A percentile compares a stretch with the other conserved stretches of the same genome.
Evolutionary conservation across 495 filamentous ascomycete genomes (phyloP).

Genomic region (Penicillium maclennaniae): DNA sequence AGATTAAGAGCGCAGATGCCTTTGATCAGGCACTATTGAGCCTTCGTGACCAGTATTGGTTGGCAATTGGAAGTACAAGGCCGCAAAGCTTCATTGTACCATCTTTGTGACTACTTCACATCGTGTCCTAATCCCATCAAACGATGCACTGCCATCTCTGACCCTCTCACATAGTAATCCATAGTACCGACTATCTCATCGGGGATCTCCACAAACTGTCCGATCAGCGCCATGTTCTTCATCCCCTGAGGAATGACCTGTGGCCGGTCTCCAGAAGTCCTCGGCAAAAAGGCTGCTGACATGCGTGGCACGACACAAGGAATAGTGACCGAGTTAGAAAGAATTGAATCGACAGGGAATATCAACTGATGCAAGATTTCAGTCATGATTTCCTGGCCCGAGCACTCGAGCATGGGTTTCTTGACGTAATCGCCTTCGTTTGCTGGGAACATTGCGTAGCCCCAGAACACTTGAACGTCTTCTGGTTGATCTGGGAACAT

Average conservation of each 20-base stretch:
- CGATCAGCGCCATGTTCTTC: constrained; percentile 38
- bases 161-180: constrained; percentile 42
- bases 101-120: too few species aligned
- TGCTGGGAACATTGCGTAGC: constrained; percentile 36
- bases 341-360: constrained; percentile 17
- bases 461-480: constrained; percentile 34
- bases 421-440: constrained; percentile 30
- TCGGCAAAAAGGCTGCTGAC: constrained; percentile 28
- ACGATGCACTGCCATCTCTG: constrained; percentile 37
- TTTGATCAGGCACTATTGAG: too few species aligned
- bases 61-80: too few species aligned
- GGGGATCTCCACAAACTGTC: constrained; percentile 42
- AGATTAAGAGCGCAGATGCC: too few species aligned
- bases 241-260: constrained; percentile 32
- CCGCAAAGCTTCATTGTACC: too few species aligned
- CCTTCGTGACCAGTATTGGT: too few species aligned
- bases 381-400: constrained; percentile 37
- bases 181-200: constrained; percentile 38
- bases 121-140: constrained; percentile 16
- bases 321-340: constrained; percentile 24
- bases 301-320: constrained; percentile 34
- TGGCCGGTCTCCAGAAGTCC: constrained; percentile 30
- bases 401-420: constrained; percentile 40
- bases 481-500: constrained; percentile 33
- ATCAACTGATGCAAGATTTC: constrained; percentile 36